A percentile compares a stretch with the other conserved stretches of the same genome.
phyloP scores from a whole-genome alignment of 2,329 filamentous ascomycete genomes.

The Diaporthe ilicicola region DNA sequence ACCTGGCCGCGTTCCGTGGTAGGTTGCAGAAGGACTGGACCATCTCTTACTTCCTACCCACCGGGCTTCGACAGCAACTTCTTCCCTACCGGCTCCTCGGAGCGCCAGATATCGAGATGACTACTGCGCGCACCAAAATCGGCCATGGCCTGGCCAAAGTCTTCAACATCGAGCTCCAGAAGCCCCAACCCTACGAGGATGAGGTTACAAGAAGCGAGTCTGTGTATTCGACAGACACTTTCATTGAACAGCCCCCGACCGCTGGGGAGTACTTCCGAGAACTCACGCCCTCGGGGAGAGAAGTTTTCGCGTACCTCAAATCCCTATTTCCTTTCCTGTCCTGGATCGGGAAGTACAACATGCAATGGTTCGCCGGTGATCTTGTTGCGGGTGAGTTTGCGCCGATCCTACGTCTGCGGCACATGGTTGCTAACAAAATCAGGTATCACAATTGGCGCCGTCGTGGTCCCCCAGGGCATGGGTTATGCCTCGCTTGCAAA shows the following conservation, averaged over 20 bases:
- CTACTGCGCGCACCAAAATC: slow-evolving; percentile 60
- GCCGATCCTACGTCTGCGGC: slow-evolving; percentile 20
- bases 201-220: slow-evolving; percentile 81
- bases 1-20: background rate
- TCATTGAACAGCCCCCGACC: slow-evolving; percentile 84
- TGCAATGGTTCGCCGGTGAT: slow-evolving; percentile 89
- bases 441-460: slow-evolving; percentile 65
- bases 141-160: slow-evolving; percentile 80
- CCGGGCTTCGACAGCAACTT: background rate
- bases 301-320: slow-evolving; percentile 68
- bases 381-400: slow-evolving; percentile 77
- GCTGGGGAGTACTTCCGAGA: slow-evolving; percentile 75
- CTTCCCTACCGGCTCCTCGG: slow-evolving; percentile 19
- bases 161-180: slow-evolving; percentile 83
- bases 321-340: slow-evolving; percentile 85
- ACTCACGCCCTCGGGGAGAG: slow-evolving; percentile 64
- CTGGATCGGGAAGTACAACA: slow-evolving; percentile 92
- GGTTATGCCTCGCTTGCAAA: slow-evolving; percentile 88
- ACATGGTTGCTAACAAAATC: slow-evolving; percentile 10
- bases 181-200: slow-evolving; percentile 66
- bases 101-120: slow-evolving; percentile 42
- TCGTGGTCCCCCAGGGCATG: slow-evolving; percentile 96
- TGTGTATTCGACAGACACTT: slow-evolving; percentile 80
- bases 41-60: background rate
- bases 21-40: background rate